A percentile compares a stretch with the other conserved stretches of the same genome.
Conservation (phyloP, 2,329 filamentous ascomycete genomes). For the Amesomyces nigricolor region DNA sequence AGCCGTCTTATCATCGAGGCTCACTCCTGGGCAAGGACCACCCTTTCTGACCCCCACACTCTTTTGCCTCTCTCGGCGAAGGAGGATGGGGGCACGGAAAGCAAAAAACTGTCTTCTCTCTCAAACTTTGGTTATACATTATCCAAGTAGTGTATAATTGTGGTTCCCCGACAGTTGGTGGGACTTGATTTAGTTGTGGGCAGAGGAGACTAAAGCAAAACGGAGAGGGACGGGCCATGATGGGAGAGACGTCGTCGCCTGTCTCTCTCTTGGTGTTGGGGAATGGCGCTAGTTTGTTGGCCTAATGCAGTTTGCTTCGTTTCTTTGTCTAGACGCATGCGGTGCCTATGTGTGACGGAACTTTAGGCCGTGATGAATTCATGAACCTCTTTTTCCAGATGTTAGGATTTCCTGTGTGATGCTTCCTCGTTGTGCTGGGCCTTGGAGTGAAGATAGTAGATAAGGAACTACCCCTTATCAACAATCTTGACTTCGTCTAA, state of each 20-base stretch:
- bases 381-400: too few relatives aligned
- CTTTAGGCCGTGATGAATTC: too few relatives aligned
- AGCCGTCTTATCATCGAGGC: background rate
- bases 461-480: too few relatives aligned
- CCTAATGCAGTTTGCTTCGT: conserved; percentile 8
- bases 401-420: too few relatives aligned
- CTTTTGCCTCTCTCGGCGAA: conserved; percentile 2
- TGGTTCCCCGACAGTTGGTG: conserved; percentile 31
- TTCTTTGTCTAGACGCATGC: background rate
- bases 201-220: conserved; percentile 12
- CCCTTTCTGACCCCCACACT: conserved; percentile 19
- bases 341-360: background rate
- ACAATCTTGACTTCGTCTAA: too few relatives aligned
- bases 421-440: too few relatives aligned
- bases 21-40: conserved; percentile 9
- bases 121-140: conserved; percentile 38
- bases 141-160: background rate
- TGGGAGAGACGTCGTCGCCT: conserved; percentile 58
- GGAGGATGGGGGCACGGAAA: conserved; percentile 22
- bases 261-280: conserved; percentile 19
- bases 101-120: conserved; percentile 60
- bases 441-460: too few relatives aligned
- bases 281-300: background rate
- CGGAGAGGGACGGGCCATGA: conserved; percentile 35
- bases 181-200: conserved; percentile 1